Conservation (phyloP, 495 filamentous ascomycete species). For the Aspergillus homomorphus region DNA sequence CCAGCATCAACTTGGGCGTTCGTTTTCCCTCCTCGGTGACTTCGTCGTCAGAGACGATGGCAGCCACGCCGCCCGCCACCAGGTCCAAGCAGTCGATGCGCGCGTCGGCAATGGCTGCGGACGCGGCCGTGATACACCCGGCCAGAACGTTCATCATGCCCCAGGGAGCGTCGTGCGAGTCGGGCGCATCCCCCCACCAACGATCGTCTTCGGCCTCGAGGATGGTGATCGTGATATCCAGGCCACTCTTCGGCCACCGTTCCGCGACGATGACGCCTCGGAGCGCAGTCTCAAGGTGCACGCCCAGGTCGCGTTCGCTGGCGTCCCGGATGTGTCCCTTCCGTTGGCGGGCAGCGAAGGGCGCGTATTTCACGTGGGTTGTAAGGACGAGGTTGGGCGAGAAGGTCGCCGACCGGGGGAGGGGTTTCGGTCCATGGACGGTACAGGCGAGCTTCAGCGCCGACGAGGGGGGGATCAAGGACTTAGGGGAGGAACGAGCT, state of each 20-base stretch:
- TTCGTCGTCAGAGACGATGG: slow-evolving; percentile 54
- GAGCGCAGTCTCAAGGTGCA: slow-evolving; percentile 87
- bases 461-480: slow-evolving; percentile 49
- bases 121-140: slow-evolving; percentile 89
- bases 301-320: slow-evolving; percentile 82
- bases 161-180: slow-evolving; percentile 55
- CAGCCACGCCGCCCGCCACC: slow-evolving; percentile 84
- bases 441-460: slow-evolving; percentile 87
- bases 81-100: slow-evolving; percentile 95
- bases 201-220: slow-evolving; percentile 84
- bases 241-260: slow-evolving; percentile 93
- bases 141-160: slow-evolving; percentile 87
- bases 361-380: slow-evolving; percentile 92
- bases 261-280: slow-evolving; percentile 86
- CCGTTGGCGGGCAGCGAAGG: slow-evolving; percentile 80
- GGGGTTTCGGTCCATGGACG: slow-evolving; percentile 87
- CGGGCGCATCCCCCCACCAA: slow-evolving; percentile 53
- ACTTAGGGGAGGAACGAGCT: slow-evolving; percentile 45
- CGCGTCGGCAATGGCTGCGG: slow-evolving; percentile 92
- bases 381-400: slow-evolving; percentile 86
- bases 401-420: slow-evolving; percentile 85
- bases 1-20: slow-evolving; percentile 63
- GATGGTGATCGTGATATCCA: slow-evolving; percentile 88
- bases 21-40: slow-evolving; percentile 28
- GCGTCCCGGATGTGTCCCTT: slow-evolving; percentile 84